phyloP scores from a whole-genome alignment of 2,329 filamentous ascomycete species.

The Alternaria sp. region DNA sequence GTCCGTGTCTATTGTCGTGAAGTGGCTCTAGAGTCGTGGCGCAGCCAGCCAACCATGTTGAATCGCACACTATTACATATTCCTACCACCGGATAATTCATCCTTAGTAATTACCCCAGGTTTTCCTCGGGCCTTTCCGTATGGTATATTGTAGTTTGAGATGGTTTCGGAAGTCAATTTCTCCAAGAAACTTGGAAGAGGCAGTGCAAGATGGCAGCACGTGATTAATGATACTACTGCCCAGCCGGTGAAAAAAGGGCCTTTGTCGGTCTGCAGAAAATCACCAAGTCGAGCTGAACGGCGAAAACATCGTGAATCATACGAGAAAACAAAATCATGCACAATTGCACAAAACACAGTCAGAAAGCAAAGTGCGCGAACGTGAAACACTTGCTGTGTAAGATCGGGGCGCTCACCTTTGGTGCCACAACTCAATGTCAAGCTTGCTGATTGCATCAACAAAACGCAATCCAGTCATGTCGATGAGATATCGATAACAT shows the following conservation, averaged over 20 bases:
- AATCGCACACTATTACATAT: neutral
- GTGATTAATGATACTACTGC: neutral
- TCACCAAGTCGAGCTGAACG: neutral
- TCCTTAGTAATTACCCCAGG: neutral
- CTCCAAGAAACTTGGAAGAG: neutral
- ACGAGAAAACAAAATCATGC: neutral
- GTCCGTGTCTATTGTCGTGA: neutral
- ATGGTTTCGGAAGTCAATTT: neutral
- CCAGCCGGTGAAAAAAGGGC: slow-evolving; percentile 8
- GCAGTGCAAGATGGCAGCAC: slow-evolving; percentile 3
- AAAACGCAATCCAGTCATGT: neutral
- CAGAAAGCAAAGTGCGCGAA: neutral
- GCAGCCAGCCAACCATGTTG: neutral
- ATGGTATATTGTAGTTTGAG: neutral
- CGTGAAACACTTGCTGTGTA: neutral
- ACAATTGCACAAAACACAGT: neutral
- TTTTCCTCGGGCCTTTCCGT: neutral
- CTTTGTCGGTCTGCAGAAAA: neutral
- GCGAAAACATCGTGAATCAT: neutral
- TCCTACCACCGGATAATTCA: too few relatives aligned
- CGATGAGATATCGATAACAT: neutral
- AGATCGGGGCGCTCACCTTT: neutral
- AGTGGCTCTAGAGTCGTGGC: neutral
- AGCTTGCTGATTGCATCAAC: neutral
- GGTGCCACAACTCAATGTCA: neutral